Evolutionary conservation across 768 basidiomycete species (phyloP).

Genomic region (Suillus subaureus): DNA sequence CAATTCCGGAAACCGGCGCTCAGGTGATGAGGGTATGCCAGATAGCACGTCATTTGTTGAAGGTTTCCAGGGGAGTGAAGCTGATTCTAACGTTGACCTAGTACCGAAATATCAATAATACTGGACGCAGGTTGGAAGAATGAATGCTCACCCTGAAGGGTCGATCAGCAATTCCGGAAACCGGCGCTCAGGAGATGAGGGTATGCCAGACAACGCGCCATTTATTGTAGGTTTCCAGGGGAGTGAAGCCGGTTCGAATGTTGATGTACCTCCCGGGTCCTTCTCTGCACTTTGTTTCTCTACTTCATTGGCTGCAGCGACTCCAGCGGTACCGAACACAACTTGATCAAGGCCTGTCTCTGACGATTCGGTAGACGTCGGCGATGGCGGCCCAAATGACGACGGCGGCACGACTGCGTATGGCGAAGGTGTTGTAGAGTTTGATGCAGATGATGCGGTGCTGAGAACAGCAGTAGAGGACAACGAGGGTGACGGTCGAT

Average conservation of each 20-base stretch:
- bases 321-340: conserved; percentile 20
- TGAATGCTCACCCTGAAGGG: conserved; percentile 21
- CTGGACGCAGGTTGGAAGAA: neutral
- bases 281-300: conserved; percentile 9
- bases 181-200: conserved; percentile 11
- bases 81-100: conserved; percentile 17
- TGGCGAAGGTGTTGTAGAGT: conserved; percentile 45
- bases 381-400: conserved; percentile 76
- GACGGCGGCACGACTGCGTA: conserved; percentile 72
- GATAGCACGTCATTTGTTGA: conserved; percentile 20
- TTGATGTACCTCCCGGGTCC: conserved; percentile 29
- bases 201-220: conserved; percentile 23
- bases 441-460: conserved; percentile 26
- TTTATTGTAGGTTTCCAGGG: conserved; percentile 18
- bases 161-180: conserved; percentile 17
- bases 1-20: conserved; percentile 18
- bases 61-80: conserved; percentile 17
- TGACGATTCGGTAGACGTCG: conserved; percentile 67
- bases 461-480: conserved; percentile 17
- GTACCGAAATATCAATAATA: conserved; percentile 4
- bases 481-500: conserved; percentile 41
- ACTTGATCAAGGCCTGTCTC: conserved; percentile 48
- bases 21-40: conserved; percentile 15
- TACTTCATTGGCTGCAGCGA: neutral
- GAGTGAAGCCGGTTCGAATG: conserved; percentile 23